A percentile compares a stretch with the other conserved stretches of the same genome.
Conservation (phyloP, 1,284 basidiomycete species). For the Bjerkandera adusta region DNA sequence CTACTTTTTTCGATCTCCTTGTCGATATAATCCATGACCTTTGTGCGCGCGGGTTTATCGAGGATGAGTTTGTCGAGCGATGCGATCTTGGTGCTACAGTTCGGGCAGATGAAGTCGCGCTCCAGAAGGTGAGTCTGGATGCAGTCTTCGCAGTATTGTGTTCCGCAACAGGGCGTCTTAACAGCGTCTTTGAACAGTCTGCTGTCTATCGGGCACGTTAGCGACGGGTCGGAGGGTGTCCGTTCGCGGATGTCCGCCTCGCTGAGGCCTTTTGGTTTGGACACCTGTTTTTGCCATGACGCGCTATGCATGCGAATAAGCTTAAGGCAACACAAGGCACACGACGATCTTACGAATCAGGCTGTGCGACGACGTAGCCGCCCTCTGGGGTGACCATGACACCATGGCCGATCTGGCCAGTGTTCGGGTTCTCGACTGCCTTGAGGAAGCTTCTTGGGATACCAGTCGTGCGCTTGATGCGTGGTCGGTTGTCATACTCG, state of each 20-base stretch:
- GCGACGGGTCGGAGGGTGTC: slow-evolving; percentile 71
- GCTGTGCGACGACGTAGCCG: slow-evolving; percentile 92
- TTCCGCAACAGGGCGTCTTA: slow-evolving; percentile 88
- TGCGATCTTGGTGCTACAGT: slow-evolving; percentile 82
- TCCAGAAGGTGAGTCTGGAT: slow-evolving; percentile 89
- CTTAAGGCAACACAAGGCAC: background rate
- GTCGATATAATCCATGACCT: slow-evolving; percentile 80
- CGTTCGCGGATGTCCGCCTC: slow-evolving; percentile 84
- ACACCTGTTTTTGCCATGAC: slow-evolving; percentile 91
- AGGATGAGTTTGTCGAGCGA: slow-evolving; percentile 81
- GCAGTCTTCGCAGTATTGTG: slow-evolving; percentile 93
- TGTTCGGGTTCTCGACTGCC: slow-evolving; percentile 86
- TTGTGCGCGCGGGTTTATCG: slow-evolving; percentile 77
- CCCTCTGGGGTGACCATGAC: slow-evolving; percentile 98
- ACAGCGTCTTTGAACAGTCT: slow-evolving; percentile 89
- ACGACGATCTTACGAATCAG: slow-evolving; percentile 72
- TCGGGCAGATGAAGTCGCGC: slow-evolving; percentile 89
- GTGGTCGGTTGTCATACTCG: slow-evolving; percentile 90
- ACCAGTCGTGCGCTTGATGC: slow-evolving; percentile 97
- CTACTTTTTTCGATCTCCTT: slow-evolving; percentile 81
- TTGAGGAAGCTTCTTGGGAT: slow-evolving; percentile 97
- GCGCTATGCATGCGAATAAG: slow-evolving; percentile 44
- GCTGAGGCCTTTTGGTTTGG: slow-evolving; percentile 75
- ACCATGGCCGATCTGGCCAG: slow-evolving; percentile 73
- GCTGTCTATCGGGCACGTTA: slow-evolving; percentile 87